Evolutionary conservation across 257 asterid species (phyloP), one percentile per base, ranked within the genome.

Genomic region (Nicotiana knightiana): DNA sequence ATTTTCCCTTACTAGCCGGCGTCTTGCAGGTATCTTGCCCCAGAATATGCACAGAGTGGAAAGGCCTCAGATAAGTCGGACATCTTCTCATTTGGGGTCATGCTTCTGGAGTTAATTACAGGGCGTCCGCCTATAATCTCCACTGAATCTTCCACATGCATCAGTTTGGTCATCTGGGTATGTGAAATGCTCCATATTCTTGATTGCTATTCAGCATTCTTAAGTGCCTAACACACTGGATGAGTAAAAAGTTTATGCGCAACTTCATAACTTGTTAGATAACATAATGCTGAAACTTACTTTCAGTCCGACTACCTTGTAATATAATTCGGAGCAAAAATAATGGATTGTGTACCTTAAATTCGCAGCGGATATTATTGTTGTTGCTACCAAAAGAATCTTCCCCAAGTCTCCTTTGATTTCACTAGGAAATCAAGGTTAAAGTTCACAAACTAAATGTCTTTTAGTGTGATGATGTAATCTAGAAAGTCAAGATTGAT

Each of bases 21-120:
- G 16, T 75, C 79, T 75, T 77, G 75, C 73, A 85, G 87, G 76
- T 85, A 85, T 24, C 64, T 85, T 61, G 87, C 87, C 26, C 85
- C 83, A 21, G 85, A 82, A 26, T 85, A 82, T 77, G 85, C 85
- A 57, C 59, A 30, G 39, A 77, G 81, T 57, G 87, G 87, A 18
- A 82, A 82, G 39, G 35, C 76, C 33, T 66, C 85, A n/a, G 83
- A 85, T 32, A 85, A 82, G 30, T 85, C 87, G 12, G 85, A 85
- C 48, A 82, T 85, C 26, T 85, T 77, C 80, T 85, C 87, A 1
- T 85, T 63, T 12, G 87, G 87, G 11, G 83, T 82, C 30, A 12
- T 82, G 83, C 85, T 85, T 64, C 59, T 82, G 83, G 87, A 85
- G 66, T 73, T 85, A 32, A 85, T 85, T 54, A 85, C 87, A n/a